Conservation (phyloP, 129 eudicot species). For the Calendula officinalis region DNA sequence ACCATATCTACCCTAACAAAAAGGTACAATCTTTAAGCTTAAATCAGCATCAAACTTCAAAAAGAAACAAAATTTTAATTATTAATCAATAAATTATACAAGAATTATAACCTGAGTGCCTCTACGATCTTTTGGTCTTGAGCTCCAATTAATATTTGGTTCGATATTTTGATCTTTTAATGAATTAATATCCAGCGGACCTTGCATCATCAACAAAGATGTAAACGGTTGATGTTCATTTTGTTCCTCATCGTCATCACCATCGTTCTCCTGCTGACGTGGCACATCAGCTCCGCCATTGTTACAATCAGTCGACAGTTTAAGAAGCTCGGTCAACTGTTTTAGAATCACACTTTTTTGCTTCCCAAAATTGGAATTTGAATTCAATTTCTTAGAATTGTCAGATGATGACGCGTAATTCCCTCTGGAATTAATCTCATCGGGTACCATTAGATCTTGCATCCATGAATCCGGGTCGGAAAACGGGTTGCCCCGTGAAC, state of each 20-base stretch:
- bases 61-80: not conserved
- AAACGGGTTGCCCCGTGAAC: slow-evolving; percentile 6
- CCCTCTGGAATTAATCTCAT: slow-evolving; percentile 9
- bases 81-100: not conserved
- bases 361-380: slow-evolving; percentile 39
- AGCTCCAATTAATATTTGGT: slow-evolving; percentile 44
- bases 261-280: slow-evolving; percentile 19
- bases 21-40: slow-evolving; percentile 3
- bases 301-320: slow-evolving; percentile 13
- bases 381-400: slow-evolving; percentile 18
- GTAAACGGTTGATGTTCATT: slow-evolving; percentile 39
- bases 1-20: not conserved
- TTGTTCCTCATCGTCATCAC: slow-evolving; percentile 8
- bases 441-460: slow-evolving; percentile 74
- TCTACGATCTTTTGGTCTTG: slow-evolving; percentile 35
- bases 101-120: slow-evolving; percentile 48
- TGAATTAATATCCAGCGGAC: slow-evolving; percentile 10
- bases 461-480: slow-evolving; percentile 26
- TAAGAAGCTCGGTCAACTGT: slow-evolving; percentile 41
- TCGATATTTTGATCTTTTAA: slow-evolving; percentile 15
- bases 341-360: slow-evolving; percentile 51
- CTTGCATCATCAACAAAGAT: slow-evolving; percentile 50
- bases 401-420: not conserved
- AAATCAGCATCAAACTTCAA: not conserved
- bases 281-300: slow-evolving; percentile 30